phyloP scores from a whole-genome alignment of 208 protist genomes.

The Herpetomonas muscarum region DNA sequence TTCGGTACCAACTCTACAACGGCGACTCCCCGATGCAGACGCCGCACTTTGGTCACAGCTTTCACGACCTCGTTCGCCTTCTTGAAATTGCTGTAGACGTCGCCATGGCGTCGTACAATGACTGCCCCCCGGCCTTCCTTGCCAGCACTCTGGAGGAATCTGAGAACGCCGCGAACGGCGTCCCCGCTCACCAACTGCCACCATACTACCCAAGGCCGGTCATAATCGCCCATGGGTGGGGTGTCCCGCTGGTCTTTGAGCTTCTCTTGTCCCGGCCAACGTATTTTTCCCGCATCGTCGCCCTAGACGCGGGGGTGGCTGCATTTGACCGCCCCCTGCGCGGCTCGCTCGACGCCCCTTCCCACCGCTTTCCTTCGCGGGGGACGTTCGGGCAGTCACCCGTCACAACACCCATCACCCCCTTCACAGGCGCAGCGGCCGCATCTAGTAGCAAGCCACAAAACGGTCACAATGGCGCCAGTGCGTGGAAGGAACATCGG shows the following conservation, averaged over 20 bases:
- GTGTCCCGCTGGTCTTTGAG: conserved; percentile 55
- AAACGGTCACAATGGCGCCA: too few relatives aligned
- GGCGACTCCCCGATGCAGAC: conserved; percentile 14
- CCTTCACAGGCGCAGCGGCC: too few relatives aligned
- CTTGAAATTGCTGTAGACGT: conserved; percentile 72
- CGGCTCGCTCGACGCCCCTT: not conserved
- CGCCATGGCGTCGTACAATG: conserved; percentile 64
- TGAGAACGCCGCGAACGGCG: not conserved
- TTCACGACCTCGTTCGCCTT: conserved; percentile 56
- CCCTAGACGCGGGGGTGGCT: conserved; percentile 43
- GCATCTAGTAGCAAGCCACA: too few relatives aligned
- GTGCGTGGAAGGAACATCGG: too few relatives aligned
- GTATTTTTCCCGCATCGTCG: conserved; percentile 56
- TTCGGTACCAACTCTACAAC: not conserved
- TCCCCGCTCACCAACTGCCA: conserved; percentile 33
- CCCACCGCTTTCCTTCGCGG: not conserved
- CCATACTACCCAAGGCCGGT: conserved; percentile 36
- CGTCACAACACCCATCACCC: too few relatives aligned
- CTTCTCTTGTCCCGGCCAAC: conserved; percentile 43
- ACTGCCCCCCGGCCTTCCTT: conserved; percentile 26
- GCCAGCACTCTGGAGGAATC: not conserved
- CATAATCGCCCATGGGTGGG: conserved; percentile 64
- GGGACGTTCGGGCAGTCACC: too few relatives aligned
- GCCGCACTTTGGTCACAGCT: conserved; percentile 41
- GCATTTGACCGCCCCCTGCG: conserved; percentile 13